Base-by-base conservation (phyloP, 2,329 filamentous ascomycete species). In the Phialophora expanda region DNA sequence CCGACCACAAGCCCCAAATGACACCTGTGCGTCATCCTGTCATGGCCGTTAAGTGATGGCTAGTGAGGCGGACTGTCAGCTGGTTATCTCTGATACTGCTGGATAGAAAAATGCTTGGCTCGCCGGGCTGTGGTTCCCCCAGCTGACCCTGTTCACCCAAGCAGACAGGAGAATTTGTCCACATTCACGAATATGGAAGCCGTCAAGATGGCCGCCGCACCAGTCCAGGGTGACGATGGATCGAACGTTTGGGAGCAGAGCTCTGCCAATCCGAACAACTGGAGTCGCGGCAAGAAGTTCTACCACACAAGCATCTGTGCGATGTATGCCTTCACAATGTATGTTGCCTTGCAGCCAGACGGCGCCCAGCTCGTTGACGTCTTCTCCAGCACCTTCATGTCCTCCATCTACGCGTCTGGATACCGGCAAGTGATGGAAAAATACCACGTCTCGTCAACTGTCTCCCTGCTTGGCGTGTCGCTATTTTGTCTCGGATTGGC, bases 401-500 rank as follows among this genome's bases (percentile, higher is more conserved):
- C 74, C 9, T 75, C 75, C 6, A 72, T 75, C n/a, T 76, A 76
- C 61, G 70, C 75, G 1, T 73, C 75, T 1, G 73, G 71, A 28
- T 85, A 84, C 20, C 73, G 75, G 3, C 85, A 89, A 72, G 86
- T 91, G 46, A 86, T 86, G 56, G 74, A 68, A 24, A 63, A 67
- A 26, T 76, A 76, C 65, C 24, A 72, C 17, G 72, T 75, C 26
- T 73, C 72, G 1, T 67, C 69, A 9, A 73, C 72, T 1, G 69
- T 73, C 3, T 69, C 75, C 17, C 62, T 89, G 4, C 78, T 91
- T 7, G 88, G 88, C 22, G 83, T 90, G 0, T 87, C 88, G 0
- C 81, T 90, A 56, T 91, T 87, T 78, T 87, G 90, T 22, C 77
- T 91, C 7, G 88, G 87, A 44, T 89, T 91, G 56, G 90, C 88